Evolutionary conservation across 1,284 basidiomycete genomes (phyloP).

Genomic region (Sporisorium exsertum): DNA sequence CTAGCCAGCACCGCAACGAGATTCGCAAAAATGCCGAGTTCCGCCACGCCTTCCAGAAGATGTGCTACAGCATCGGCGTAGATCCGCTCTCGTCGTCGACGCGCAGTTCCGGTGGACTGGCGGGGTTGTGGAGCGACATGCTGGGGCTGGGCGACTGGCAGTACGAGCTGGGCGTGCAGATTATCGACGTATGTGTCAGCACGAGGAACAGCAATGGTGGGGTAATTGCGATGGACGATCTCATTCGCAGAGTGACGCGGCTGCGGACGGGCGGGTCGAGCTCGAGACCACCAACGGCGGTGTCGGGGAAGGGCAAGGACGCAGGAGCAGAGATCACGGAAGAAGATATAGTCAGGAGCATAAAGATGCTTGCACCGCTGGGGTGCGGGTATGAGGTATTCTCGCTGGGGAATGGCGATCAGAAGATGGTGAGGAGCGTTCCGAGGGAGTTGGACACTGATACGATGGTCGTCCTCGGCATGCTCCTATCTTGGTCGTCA

Average conservation of each 20-base stretch:
- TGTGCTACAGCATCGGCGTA: slow-evolving; percentile 94
- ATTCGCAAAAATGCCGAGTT: slow-evolving; percentile 88
- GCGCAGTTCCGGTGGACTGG: slow-evolving; percentile 73
- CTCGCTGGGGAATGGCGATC: slow-evolving; percentile 74
- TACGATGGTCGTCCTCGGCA: slow-evolving; percentile 68
- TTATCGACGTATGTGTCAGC: slow-evolving; percentile 93
- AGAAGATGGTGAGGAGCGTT: slow-evolving; percentile 68
- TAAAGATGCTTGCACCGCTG: slow-evolving; percentile 87
- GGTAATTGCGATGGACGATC: slow-evolving; percentile 86
- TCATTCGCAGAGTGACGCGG: slow-evolving; percentile 81
- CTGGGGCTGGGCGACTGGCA: slow-evolving; percentile 91
- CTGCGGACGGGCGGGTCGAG: slow-evolving; percentile 74
- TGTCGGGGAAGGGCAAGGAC: background rate
- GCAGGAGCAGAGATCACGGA: slow-evolving; percentile 74
- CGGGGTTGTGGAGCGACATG: slow-evolving; percentile 85
- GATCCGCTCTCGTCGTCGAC: slow-evolving; percentile 79
- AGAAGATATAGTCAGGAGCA: slow-evolving; percentile 85
- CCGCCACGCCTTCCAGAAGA: slow-evolving; percentile 91
- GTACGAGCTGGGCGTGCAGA: slow-evolving; percentile 93
- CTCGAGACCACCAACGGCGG: background rate
- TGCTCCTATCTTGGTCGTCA: slow-evolving; percentile 70
- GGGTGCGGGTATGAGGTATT: slow-evolving; percentile 89
- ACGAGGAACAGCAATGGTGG: slow-evolving; percentile 90
- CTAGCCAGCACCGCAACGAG: slow-evolving; percentile 82
- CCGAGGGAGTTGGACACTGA: slow-evolving; percentile 70